Evolutionary conservation across 148 eudicot species (phyloP).

Genomic region (Rhododendron kiyosumense): DNA sequence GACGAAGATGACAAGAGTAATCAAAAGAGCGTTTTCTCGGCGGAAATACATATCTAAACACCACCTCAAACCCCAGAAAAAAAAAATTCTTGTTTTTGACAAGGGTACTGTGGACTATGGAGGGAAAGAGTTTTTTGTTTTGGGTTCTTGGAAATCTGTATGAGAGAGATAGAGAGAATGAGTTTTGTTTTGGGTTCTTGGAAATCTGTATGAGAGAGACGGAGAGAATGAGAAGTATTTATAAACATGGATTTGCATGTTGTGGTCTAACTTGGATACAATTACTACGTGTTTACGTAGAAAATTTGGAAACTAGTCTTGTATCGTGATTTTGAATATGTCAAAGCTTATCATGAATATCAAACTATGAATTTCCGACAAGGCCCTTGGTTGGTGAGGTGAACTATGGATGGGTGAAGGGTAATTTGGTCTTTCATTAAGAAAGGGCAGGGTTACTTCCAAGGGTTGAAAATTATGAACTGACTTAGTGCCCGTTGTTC

Average conservation of each 20-base stretch:
- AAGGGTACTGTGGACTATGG: not conserved
- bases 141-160: not conserved
- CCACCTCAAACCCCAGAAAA: not conserved
- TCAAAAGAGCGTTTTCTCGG: conserved; percentile 3
- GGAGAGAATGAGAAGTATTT: not conserved
- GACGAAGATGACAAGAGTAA: not conserved
- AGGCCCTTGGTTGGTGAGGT: too few species aligned
- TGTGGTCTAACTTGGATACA: not conserved
- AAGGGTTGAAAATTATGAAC: too few species aligned
- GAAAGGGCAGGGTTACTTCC: too few species aligned
- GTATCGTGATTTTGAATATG: too few species aligned
- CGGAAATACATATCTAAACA: not conserved
- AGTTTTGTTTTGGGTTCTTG: not conserved
- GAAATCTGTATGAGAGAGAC: too few species aligned
- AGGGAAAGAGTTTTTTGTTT: not conserved
- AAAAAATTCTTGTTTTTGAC: not conserved
- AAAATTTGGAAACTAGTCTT: not conserved
- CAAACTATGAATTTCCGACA: too few species aligned
- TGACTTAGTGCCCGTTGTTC: too few species aligned
- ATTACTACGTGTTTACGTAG: not conserved
- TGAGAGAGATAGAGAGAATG: not conserved
- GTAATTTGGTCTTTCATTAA: too few species aligned
- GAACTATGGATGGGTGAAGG: too few species aligned
- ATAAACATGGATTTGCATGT: not conserved
- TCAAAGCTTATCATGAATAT: too few species aligned